phyloP scores from a whole-genome alignment of 2,329 filamentous ascomycete genomes.

The Colletotrichum sp. region DNA sequence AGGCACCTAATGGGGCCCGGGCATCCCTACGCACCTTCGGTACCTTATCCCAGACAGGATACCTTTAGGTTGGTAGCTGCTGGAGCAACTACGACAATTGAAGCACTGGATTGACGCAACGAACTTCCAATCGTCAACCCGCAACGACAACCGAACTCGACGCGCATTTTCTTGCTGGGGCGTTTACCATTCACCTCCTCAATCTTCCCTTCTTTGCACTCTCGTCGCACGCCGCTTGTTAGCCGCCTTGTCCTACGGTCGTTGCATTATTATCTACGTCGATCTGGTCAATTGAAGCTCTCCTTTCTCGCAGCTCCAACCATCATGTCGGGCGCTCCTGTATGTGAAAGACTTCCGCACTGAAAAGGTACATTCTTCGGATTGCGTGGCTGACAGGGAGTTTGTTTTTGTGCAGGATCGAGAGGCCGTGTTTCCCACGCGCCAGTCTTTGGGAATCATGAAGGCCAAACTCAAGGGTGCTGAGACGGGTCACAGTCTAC shows the following conservation, averaged over 20 bases:
- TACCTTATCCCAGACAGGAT: neutral
- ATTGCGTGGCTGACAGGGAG: neutral
- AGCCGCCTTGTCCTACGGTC: neutral
- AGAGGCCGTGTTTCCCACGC: constrained; percentile 96
- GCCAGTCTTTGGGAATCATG: constrained; percentile 96
- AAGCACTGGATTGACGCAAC: neutral
- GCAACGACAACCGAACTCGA: neutral
- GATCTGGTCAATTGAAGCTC: neutral
- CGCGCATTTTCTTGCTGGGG: neutral
- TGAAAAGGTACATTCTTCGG: neutral
- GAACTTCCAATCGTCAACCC: neutral
- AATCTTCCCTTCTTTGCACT: neutral
- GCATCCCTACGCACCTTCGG: neutral
- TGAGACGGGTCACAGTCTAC: constrained; percentile 87
- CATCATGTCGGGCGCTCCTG: constrained; percentile 44
- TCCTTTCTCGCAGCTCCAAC: neutral
- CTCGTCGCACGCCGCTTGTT: neutral
- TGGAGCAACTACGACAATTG: neutral
- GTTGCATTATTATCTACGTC: neutral
- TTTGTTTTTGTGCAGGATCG: constrained; percentile 66
- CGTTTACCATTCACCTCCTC: neutral
- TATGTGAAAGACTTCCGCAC: constrained; percentile 26
- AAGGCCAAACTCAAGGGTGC: constrained; percentile 97
- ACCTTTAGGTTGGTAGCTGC: neutral
- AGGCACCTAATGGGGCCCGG: neutral